phyloP scores from a whole-genome alignment of 352 stramenopile species.

The Phytophthora pini region DNA sequence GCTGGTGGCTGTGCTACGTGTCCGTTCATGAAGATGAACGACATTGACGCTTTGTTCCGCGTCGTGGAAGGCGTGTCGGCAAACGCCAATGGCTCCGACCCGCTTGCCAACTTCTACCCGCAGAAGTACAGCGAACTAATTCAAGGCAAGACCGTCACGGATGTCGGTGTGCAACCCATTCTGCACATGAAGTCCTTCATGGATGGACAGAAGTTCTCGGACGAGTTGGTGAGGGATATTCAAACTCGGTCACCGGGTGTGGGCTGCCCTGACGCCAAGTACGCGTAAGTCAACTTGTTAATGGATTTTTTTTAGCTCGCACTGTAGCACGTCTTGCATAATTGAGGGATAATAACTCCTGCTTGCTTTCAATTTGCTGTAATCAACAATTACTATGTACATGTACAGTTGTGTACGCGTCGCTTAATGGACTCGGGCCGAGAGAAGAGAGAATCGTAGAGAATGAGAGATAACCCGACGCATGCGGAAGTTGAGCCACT shows the following conservation, averaged over 20 bases:
- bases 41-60: constrained; percentile 96
- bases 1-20: constrained; percentile 97
- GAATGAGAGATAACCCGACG: no score
- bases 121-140: constrained; percentile 94
- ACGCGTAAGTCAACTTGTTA: constrained; percentile 9
- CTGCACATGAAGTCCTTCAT: constrained; percentile 98
- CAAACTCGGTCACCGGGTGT: constrained; percentile 60
- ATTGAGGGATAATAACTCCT: no score
- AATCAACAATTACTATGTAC: no score
- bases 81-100: constrained; percentile 42
- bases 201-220: constrained; percentile 86
- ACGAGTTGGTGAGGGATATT: constrained; percentile 89
- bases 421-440: no score
- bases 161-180: constrained; percentile 96
- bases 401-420: no score
- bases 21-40: constrained; percentile 99
- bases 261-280: constrained; percentile 45
- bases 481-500: no score
- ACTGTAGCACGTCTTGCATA: neutral
- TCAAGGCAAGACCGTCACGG: constrained; percentile 88
- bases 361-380: no score
- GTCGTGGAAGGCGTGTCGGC: constrained; percentile 78
- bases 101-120: constrained; percentile 90
- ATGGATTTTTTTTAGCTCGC: constrained; percentile 11
- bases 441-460: no score